Evolutionary conservation across 208 protist species (phyloP).

Genomic region (Leishmania arabica): DNA sequence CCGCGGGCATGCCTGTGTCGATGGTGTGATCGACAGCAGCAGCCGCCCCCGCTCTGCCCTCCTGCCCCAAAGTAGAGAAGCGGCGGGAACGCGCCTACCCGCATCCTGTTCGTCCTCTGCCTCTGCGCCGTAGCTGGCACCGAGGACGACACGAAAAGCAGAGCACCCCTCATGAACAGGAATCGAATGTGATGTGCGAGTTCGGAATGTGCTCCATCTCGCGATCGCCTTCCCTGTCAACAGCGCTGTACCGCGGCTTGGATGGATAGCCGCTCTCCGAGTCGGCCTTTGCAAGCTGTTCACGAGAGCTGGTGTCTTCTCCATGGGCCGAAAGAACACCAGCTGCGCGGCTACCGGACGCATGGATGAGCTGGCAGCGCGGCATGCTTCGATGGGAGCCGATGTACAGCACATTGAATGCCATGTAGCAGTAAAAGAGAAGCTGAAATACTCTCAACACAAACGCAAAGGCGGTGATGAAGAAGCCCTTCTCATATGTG

Average conservation of each 20-base stretch:
- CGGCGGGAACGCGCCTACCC: neutral
- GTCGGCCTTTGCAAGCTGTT: neutral
- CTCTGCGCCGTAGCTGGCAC: neutral
- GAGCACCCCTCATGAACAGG: neutral
- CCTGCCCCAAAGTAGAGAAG: neutral
- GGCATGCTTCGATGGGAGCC: neutral
- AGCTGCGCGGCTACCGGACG: neutral
- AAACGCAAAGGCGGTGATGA: neutral
- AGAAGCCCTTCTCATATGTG: neutral
- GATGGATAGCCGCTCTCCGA: neutral
- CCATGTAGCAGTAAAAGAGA: neutral
- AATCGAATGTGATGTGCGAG: too few species aligned
- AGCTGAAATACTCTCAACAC: neutral
- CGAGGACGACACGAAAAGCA: neutral
- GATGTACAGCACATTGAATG: neutral
- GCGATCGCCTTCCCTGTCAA: neutral
- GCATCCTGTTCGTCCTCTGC: neutral
- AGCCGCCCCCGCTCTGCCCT: neutral
- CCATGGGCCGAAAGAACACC: neutral
- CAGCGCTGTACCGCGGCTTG: neutral
- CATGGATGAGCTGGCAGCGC: slow-evolving; percentile 3
- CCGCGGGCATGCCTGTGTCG: neutral
- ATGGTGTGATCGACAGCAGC: neutral
- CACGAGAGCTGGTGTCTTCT: neutral
- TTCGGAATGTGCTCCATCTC: neutral